These are phyloP conservation scores for Teratosphaeria gauchensis DNA, from an alignment of 2,329 filamentous ascomycete species.

Conservation along the genomic window DNA sequence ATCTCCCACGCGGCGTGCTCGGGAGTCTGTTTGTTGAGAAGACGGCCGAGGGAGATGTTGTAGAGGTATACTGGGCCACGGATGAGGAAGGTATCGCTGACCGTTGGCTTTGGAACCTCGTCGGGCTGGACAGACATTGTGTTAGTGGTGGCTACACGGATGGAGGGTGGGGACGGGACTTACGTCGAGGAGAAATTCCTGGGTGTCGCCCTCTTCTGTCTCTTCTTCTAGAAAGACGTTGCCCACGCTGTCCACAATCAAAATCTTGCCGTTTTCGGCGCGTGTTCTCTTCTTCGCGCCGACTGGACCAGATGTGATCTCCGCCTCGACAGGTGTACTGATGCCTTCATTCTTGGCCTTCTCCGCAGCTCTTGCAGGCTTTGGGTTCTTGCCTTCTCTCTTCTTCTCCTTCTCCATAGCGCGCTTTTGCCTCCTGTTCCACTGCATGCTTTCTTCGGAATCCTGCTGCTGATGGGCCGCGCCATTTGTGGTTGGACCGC, in stretches of 20 bases:
- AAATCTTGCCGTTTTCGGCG: slow-evolving; percentile 88
- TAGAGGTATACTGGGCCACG: slow-evolving; percentile 69
- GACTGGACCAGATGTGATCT: slow-evolving; percentile 48
- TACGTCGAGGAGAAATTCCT: slow-evolving; percentile 83
- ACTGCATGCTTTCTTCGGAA: slow-evolving; percentile 44
- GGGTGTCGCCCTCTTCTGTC: slow-evolving; percentile 72
- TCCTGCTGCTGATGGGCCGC: slow-evolving; percentile 12
- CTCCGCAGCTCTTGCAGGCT: slow-evolving; percentile 31
- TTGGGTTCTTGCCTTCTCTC: slow-evolving; percentile 45
- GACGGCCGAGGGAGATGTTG: slow-evolving; percentile 36
- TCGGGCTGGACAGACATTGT: slow-evolving; percentile 47
- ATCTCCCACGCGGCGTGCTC: slow-evolving; percentile 17
- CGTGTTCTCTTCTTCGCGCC: slow-evolving; percentile 79
- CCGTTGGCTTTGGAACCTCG: slow-evolving; percentile 66
- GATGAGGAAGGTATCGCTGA: slow-evolving; percentile 74
- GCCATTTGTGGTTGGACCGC: slow-evolving; percentile 26
- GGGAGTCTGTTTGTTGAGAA: slow-evolving; percentile 30
- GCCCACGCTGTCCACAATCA: slow-evolving; percentile 84
- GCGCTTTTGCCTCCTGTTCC: slow-evolving; percentile 76
- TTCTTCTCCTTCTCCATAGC: slow-evolving; percentile 76
- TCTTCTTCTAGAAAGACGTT: slow-evolving; percentile 93
- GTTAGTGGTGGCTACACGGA: not conserved
- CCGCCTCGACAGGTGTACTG: slow-evolving; percentile 47
- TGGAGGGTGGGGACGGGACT: slow-evolving; percentile 30
- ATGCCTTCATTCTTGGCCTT: slow-evolving; percentile 39